Evolutionary conservation across 345 rosid genomes (phyloP), one percentile per base, ranked within the genome.

Genomic region (Acer campestre): DNA sequence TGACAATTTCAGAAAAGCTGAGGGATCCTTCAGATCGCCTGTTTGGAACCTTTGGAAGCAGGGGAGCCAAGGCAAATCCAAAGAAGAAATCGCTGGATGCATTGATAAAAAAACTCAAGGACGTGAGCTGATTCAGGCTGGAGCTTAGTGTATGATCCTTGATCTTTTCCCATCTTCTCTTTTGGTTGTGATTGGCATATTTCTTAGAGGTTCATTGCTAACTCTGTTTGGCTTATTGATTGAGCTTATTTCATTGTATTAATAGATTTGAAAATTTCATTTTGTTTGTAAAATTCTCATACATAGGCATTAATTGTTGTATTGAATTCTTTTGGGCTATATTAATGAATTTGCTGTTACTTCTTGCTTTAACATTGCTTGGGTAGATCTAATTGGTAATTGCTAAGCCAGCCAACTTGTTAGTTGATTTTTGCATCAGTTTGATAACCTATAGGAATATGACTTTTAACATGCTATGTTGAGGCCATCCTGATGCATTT

Each of bases 21-120:
- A 94, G 83, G 81, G 99, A 96, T 83, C 92, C 94, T 75, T 85
- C 98, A 14, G 98, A 96, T 46, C 84, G 98, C 81, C 86, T 94
- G 48, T 96, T 96, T 74, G 95, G 97, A 65, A 91, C 97, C 38
- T 96, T 96, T 78, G 98, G 98, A 58, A 87, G 90, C 76, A 90
- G 99, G 84, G 98, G 94, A 78, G 82, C 92, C 75, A 89, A 83
- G 86, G 93, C 87, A 82, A 96, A 94, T 71, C 91, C 98, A 0
- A 96, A 93, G 86, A 94, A 91, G 89, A 94, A 96, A 84, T 96
- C 99, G 7, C 84, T 96, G 77, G 98, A 96, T 82, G 77, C 93
- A 12, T 85, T 94, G 82, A 96, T 96, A 74, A 96, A 88, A 87
- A 87, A 93, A 82, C 93, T 96, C 84, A 94, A 83, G 88, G 98